Base-by-base conservation (phyloP, 306 rosid species). In the Glycine latifolia region DNA sequence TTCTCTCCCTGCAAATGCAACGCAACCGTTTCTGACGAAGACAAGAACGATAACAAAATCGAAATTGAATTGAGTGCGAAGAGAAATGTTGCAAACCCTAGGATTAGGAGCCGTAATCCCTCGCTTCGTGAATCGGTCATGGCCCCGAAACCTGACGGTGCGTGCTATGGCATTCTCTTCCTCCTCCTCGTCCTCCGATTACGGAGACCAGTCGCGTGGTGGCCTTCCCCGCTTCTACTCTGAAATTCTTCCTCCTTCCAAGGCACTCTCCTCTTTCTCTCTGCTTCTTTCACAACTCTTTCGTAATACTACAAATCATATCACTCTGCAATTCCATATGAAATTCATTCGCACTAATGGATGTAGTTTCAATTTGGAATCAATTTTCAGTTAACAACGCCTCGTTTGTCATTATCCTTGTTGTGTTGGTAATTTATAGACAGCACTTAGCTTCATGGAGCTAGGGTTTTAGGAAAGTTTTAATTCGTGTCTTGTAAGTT, bases 141-240 rank as follows among this genome's bases (percentile, higher is more conserved):
- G 79, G 77, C 78, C 86, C 83, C 54, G 79, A 80, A 82, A 78
- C 87, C 65, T 79, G 53, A 82, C 44, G 35, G 44, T 87, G 69
- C 87, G 89, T 82, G 86, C 95, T 1, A 37, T 37, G 41, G 41
- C 5, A 15, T 86, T 90, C 76, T 87, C 91, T n/a, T 67, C 46
- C 71, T 65, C 46, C 14, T 67, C 69, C 47, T 35, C 43, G 5
- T 39, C 17, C 1, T 63, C 73, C 48, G 87, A 81, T 67, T 86
- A 80, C 66, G 82, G 81, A 17, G 90, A 89, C 78, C 99, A 95
- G 68, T 89, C 97, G 75, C 92, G 97, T 5, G 97, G 97, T 15
- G 94, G 97, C 69, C 97, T 92, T 77, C 95, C 99, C 73, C 97
- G 99, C 16, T 95, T 95, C 85, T 93, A 80, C 85, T 92, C 99